These are phyloP conservation scores for Thermomucor indicae-seudaticae DNA, from an alignment of 371 early-diverging fungal species.

Conservation along the genomic window DNA sequence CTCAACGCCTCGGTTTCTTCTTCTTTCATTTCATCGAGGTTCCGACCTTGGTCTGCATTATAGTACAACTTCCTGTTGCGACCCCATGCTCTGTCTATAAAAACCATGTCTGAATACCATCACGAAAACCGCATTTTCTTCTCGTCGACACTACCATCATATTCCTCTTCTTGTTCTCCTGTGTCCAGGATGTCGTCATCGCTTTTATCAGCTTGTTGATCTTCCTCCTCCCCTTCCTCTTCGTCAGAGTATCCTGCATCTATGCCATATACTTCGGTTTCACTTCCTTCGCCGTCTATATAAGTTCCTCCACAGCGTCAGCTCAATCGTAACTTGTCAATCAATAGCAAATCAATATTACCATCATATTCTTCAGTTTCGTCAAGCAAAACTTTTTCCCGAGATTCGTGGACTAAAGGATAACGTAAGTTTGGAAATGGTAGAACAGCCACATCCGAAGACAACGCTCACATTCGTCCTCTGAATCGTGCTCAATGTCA, in stretches of 20 bases:
- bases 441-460: not conserved
- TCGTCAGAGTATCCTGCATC: slow-evolving; percentile 49
- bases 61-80: slow-evolving; percentile 68
- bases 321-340: not conserved
- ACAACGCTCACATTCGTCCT: slow-evolving; percentile 66
- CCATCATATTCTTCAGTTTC: slow-evolving; percentile 36
- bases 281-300: slow-evolving; percentile 48
- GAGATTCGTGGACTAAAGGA: slow-evolving; percentile 47
- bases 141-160: slow-evolving; percentile 26
- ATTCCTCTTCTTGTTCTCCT: slow-evolving; percentile 44
- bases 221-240: slow-evolving; percentile 34
- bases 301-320: not conserved
- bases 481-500: slow-evolving; percentile 78
- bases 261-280: slow-evolving; percentile 61
- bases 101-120: too few species aligned
- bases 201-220: slow-evolving; percentile 24
- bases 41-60: slow-evolving; percentile 70
- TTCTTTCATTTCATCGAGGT: slow-evolving; percentile 76
- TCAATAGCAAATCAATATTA: slow-evolving; percentile 10
- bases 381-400: slow-evolving; percentile 56
- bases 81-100: slow-evolving; percentile 63
- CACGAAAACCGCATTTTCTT: not conserved
- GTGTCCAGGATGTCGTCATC: slow-evolving; percentile 25
- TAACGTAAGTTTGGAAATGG: too few species aligned
- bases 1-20: slow-evolving; percentile 91